These are phyloP conservation scores for Begonia peltatifolia DNA, from an alignment of 306 rosid genomes.

Conservation along the genomic window DNA sequence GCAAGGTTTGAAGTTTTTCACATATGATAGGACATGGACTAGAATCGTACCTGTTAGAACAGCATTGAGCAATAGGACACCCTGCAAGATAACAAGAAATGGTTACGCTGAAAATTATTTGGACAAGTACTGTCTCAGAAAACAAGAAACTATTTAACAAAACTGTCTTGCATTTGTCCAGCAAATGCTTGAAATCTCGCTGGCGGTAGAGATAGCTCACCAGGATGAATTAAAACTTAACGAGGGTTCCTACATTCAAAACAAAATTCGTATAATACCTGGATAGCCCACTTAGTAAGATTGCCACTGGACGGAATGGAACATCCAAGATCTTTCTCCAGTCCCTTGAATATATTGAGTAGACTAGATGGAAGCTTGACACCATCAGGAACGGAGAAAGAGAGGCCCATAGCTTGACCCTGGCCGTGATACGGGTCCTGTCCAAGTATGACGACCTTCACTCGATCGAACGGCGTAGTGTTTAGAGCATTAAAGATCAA, in stretches of 20 bases:
- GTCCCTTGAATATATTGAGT: slow-evolving; percentile 79
- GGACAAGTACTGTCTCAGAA: slow-evolving; percentile 11
- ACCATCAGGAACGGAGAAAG: slow-evolving; percentile 89
- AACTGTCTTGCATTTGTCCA: too few relatives aligned
- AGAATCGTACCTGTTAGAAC: slow-evolving; percentile 71
- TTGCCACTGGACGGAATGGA: slow-evolving; percentile 72
- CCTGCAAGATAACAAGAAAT: slow-evolving; percentile 33
- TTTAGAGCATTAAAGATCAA: slow-evolving; percentile 90
- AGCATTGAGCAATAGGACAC: slow-evolving; percentile 86
- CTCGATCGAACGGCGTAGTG: slow-evolving; percentile 57
- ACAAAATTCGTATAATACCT: slow-evolving; percentile 21
- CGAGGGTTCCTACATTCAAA: too few relatives aligned
- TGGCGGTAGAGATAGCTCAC: too few relatives aligned
- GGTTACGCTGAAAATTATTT: too few relatives aligned
- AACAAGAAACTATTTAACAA: not conserved
- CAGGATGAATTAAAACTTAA: too few relatives aligned
- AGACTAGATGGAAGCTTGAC: slow-evolving; percentile 80
- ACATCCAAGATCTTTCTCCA: slow-evolving; percentile 73
- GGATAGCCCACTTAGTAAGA: slow-evolving; percentile 83
- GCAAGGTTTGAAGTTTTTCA: too few relatives aligned
- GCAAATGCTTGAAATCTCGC: too few relatives aligned
- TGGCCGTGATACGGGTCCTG: slow-evolving; percentile 99
- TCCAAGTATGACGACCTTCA: slow-evolving; percentile 83
- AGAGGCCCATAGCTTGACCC: slow-evolving; percentile 98
- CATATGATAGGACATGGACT: too few relatives aligned